A percentile compares a stretch with the other conserved stretches of the same genome.
These are phyloP conservation scores for Trichophyton rubrum DNA, from an alignment of 2,329 filamentous ascomycete genomes.

Conservation along the genomic window DNA sequence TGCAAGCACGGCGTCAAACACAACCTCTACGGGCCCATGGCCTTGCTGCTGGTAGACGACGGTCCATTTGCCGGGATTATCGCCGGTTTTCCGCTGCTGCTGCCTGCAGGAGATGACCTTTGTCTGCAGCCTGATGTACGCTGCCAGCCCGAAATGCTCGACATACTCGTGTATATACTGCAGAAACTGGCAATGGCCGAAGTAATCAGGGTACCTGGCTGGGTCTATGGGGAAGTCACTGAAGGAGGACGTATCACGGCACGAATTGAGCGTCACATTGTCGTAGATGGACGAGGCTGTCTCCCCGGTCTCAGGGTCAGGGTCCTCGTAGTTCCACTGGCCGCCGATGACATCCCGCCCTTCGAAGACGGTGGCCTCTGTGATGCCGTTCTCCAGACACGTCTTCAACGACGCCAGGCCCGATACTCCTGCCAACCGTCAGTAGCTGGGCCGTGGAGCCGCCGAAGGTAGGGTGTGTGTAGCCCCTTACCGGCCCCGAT, in stretches of 20 bases:
- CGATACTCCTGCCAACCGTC: conserved; percentile 19
- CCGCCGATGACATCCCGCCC: conserved; percentile 26
- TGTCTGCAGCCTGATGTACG: conserved; percentile 25
- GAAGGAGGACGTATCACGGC: conserved; percentile 28
- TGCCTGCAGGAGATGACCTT: conserved; percentile 23
- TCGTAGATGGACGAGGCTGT: conserved; percentile 26
- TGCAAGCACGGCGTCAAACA: conserved; percentile 27
- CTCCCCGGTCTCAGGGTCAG: conserved; percentile 17
- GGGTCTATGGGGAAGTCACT: conserved; percentile 33
- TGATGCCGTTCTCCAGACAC: conserved; percentile 26
- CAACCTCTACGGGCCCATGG: conserved; percentile 14
- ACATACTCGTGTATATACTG: conserved; percentile 29
- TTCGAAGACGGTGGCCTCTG: conserved; percentile 26
- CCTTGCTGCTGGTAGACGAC: conserved; percentile 17
- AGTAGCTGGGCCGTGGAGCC: background rate
- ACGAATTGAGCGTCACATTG: conserved; percentile 28
- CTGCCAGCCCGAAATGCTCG: conserved; percentile 24
- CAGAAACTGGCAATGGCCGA: conserved; percentile 25
- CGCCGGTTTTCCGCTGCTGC: background rate
- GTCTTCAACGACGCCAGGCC: conserved; percentile 30
- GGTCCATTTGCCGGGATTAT: conserved; percentile 20
- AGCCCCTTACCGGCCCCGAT: conserved; percentile 15
- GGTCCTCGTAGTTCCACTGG: conserved; percentile 29
- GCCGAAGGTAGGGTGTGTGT: no score
- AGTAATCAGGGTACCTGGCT: conserved; percentile 27